Evolutionary conservation across 179 eudicot species (phyloP), one percentile per base, ranked within the genome.

Genomic region (Nepenthes alata): DNA sequence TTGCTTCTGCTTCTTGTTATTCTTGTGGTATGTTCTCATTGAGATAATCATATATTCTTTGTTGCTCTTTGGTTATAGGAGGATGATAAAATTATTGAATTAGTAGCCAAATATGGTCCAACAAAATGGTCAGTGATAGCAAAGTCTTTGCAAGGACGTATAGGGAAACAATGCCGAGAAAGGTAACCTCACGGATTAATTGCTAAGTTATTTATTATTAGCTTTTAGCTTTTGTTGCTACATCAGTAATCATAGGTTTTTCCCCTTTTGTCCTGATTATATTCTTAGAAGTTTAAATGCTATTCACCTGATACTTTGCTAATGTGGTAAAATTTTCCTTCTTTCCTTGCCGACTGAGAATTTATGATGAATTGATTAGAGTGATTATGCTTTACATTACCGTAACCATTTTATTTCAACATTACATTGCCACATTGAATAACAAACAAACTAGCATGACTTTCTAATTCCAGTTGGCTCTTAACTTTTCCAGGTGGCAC

Each of bases 101-200:
- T 93, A 59, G 98, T 93, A n/a, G 74, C 79, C 34, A 83, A 66
- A 74, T 93, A 93, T 74, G 98, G 98, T 57, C 88, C 98, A 48
- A 77, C 90, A 61, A 89, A 89, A 76, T 93, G 98, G 98, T 93
- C 98, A 64, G 77, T 89, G 66, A 93, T 93, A 53, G 96, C 98
- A 13, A 89, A 89, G 76, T 81, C 95, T 57, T 77, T 93, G 72
- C 82, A 95, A 1, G 98, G 98, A 66, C 96, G 98, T 67, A 93
- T 93, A 36, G 98, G 98, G 71, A 93, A 93, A 70, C 98, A 93
- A 66, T 93, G 98, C 59, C 96, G 98, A 66, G 98, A 93, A 67
- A 85, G 98, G 98, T 93, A 81, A 63, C 47, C 38, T 57, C 44
- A 60, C 35, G 16, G 53, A 41, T 6, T 0, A 50, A 49, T 16